Conservation (phyloP, 192 early-diverging fungal species). For the Entomortierella parvispora region DNA sequence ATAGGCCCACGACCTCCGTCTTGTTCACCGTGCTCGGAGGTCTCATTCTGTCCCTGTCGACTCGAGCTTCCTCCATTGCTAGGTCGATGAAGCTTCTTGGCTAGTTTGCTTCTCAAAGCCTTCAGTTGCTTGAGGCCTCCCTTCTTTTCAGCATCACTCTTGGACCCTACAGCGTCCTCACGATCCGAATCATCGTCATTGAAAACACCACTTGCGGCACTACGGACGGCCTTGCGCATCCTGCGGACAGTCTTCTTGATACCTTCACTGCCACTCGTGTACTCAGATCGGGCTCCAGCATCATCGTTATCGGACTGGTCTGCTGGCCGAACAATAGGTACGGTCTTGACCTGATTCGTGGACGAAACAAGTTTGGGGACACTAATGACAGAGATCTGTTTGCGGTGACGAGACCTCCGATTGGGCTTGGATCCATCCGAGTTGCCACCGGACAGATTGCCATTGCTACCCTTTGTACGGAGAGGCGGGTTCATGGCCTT, state of each 20-base stretch:
- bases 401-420: slow-evolving; percentile 36
- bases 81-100: slow-evolving; percentile 45
- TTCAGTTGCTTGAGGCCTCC: slow-evolving; percentile 50
- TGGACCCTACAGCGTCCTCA: slow-evolving; percentile 37
- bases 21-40: slow-evolving; percentile 2
- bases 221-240: slow-evolving; percentile 42
- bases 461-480: slow-evolving; percentile 33
- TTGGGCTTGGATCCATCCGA: slow-evolving; percentile 38
- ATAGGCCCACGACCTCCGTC: slow-evolving; percentile 34
- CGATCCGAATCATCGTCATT: slow-evolving; percentile 48
- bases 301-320: slow-evolving; percentile 50
- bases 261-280: slow-evolving; percentile 48
- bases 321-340: slow-evolving; percentile 47
- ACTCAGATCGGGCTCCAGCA: slow-evolving; percentile 39
- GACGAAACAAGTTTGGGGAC: slow-evolving; percentile 38
- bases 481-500: slow-evolving; percentile 48
- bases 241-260: slow-evolving; percentile 45
- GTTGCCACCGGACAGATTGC: slow-evolving; percentile 34
- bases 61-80: slow-evolving; percentile 25
- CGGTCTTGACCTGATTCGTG: slow-evolving; percentile 47
- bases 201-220: slow-evolving; percentile 43
- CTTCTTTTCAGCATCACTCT: slow-evolving; percentile 53
- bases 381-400: slow-evolving; percentile 48
- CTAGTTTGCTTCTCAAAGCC: slow-evolving; percentile 47
- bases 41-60: not conserved